phyloP scores from a whole-genome alignment of 2,329 filamentous ascomycete species.

The Fusarium dimerum region DNA sequence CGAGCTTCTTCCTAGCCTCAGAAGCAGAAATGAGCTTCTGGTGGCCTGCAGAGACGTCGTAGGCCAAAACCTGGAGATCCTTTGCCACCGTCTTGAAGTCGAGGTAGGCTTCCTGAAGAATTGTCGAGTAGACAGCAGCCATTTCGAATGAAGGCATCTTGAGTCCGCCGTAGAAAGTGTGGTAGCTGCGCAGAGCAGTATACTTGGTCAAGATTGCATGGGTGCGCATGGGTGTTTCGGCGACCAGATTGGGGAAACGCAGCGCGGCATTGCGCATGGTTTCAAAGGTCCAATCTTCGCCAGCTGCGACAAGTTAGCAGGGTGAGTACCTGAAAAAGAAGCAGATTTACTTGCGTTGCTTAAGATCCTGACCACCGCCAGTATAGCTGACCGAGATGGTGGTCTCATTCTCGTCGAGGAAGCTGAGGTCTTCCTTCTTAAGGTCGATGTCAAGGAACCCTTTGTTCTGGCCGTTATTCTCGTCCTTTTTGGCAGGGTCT shows the following conservation, averaged over 20 bases:
- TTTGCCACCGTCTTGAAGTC: slow-evolving; percentile 7
- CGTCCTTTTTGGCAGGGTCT: neutral
- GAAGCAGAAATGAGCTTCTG: neutral
- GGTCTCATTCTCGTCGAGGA: slow-evolving; percentile 7
- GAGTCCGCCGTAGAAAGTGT: neutral
- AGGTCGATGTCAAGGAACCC: neutral
- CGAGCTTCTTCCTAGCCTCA: neutral
- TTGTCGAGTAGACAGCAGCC: neutral
- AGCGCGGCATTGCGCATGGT: slow-evolving; percentile 7
- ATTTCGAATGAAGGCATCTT: neutral
- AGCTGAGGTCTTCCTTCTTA: neutral
- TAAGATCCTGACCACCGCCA: slow-evolving; percentile 7
- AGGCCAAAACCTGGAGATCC: slow-evolving; percentile 6
- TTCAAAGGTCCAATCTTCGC: slow-evolving; percentile 7
- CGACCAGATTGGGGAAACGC: slow-evolving; percentile 3
- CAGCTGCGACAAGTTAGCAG: neutral
- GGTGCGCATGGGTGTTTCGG: slow-evolving; percentile 8
- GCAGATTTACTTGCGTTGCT: neutral
- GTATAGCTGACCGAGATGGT: slow-evolving; percentile 10
- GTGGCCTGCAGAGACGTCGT: neutral
- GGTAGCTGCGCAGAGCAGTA: slow-evolving; percentile 3
- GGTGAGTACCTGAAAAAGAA: no score
- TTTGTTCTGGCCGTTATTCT: neutral
- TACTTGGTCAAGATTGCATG: slow-evolving; percentile 12
- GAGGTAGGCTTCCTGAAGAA: slow-evolving; percentile 9